phyloP scores from a whole-genome alignment of 768 basidiomycete genomes.

The Lepiota brunneoincarnata region DNA sequence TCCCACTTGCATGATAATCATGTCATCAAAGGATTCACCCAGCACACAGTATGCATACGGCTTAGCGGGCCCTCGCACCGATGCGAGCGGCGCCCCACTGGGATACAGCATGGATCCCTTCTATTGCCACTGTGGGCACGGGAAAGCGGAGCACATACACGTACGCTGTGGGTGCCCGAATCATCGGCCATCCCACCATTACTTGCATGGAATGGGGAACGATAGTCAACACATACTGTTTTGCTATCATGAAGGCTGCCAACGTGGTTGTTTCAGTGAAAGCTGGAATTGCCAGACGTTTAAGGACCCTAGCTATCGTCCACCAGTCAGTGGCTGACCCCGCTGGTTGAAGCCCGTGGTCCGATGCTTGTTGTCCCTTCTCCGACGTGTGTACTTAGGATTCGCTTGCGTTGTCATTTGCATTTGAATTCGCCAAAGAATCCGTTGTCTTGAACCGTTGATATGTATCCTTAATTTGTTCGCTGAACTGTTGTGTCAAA shows the following conservation, averaged over 20 bases:
- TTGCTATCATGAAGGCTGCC: conserved; percentile 23
- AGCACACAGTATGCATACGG: no score
- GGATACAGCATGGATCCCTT: not conserved
- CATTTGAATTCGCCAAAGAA: no score
- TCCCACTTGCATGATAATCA: no score
- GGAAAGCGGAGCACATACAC: conserved; percentile 21
- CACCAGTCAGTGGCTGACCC: conserved; percentile 1
- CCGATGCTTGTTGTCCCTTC: not conserved
- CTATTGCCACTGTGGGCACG: not conserved
- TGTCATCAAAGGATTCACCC: no score
- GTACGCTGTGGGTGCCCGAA: conserved; percentile 35
- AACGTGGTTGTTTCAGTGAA: conserved; percentile 17
- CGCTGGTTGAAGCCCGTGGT: not conserved
- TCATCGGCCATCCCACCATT: conserved; percentile 23
- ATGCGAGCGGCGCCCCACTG: no score
- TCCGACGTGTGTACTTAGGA: no score
- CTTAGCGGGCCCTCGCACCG: no score
- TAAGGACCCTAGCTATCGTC: conserved; percentile 12
- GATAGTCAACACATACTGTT: conserved; percentile 33
- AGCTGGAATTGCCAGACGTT: conserved; percentile 14
- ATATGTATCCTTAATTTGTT: no score
- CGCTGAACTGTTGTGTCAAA: no score
- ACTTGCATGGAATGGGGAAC: conserved; percentile 28
- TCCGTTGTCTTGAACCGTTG: no score
- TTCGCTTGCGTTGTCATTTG: no score